Evolutionary conservation across 371 early-diverging fungal genomes (phyloP), one percentile per base, ranked within the genome.

Genomic region (Syncephalastrum sp.): DNA sequence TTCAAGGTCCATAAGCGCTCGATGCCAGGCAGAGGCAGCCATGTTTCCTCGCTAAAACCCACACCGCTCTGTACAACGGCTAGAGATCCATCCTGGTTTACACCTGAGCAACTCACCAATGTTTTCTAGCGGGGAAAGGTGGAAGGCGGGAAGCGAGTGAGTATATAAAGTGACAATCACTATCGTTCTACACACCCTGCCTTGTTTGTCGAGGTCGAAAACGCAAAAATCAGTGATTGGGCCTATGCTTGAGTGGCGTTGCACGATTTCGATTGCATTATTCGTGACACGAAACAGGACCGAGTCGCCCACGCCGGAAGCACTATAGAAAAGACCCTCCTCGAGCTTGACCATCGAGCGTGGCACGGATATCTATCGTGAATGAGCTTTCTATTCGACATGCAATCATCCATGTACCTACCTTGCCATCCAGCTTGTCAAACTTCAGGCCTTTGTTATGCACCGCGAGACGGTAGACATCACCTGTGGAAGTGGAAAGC

Each of bases 211-310:
- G 6, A 82, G 51, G 67, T 94, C 91, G 16, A 90, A 85, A 10
- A 95, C 82, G 53, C 87, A 84, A 67, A 97, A 90, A 64, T 96
- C 97, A 0, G 79, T 69, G 7, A 97, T 85, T 0, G 98, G 98
- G 2, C 87, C 91, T 42, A 95, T 68, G 65, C 92, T 94, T 21
- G 81, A 57, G 54, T 29, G 29, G 7, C 7, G 29, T 7, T 29
- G 29, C 29, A 29, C 29, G 29, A 29, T 3, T 7, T 29, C 29
- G 29, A 29, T 29, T 29, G 29, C 4, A 29, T 29, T 29, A 29
- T 29, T 29, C 29, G 7, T 7, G 7, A 29, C 29, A 7, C 29
- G 29, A 29, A 29, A 29, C 29, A 29, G 29, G 29, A 29, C 29
- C 29, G 29, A 29, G 29, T 29, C 29, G 7, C 29, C 29, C 29